A percentile compares a stretch with the other conserved stretches of the same genome.
These are phyloP conservation scores for Rubia balearica DNA, from an alignment of 305 asterid genomes.

Conservation along the genomic window DNA sequence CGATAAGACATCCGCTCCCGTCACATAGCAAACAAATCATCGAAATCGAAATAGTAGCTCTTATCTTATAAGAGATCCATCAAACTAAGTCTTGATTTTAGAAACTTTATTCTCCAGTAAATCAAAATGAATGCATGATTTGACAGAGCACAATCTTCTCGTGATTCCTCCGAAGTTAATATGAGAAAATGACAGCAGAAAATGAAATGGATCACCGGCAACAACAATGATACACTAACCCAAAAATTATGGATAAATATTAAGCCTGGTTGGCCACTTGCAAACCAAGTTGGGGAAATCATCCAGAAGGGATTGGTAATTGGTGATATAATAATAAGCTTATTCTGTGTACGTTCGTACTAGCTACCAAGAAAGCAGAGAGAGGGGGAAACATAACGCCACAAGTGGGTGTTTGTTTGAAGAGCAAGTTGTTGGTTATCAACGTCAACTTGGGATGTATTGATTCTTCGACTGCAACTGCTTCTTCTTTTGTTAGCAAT, in stretches of 20 bases:
- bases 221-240: not conserved
- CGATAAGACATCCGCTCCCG: too few species aligned
- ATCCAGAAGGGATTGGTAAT: conserved; percentile 11
- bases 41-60: too few species aligned
- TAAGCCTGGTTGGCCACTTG: conserved; percentile 36
- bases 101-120: too few species aligned
- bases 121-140: not conserved
- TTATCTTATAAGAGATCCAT: too few species aligned
- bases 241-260: not conserved
- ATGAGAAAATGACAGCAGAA: not conserved
- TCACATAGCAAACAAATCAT: too few species aligned
- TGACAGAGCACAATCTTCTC: not conserved
- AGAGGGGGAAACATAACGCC: not conserved
- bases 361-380: conserved; percentile 3
- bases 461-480: conserved; percentile 12
- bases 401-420: conserved; percentile 21
- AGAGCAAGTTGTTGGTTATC: conserved; percentile 19
- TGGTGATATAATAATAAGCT: not conserved
- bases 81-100: too few species aligned
- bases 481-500: not conserved
- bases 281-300: conserved; percentile 12
- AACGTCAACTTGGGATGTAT: conserved; percentile 10
- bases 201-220: not conserved
- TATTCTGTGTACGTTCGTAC: not conserved
- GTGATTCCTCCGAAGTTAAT: not conserved